A percentile compares a stretch with the other conserved stretches of the same genome.
These are phyloP conservation scores for Teunomyces stri DNA, from an alignment of 805 yeast genomes.

Conservation along the genomic window DNA sequence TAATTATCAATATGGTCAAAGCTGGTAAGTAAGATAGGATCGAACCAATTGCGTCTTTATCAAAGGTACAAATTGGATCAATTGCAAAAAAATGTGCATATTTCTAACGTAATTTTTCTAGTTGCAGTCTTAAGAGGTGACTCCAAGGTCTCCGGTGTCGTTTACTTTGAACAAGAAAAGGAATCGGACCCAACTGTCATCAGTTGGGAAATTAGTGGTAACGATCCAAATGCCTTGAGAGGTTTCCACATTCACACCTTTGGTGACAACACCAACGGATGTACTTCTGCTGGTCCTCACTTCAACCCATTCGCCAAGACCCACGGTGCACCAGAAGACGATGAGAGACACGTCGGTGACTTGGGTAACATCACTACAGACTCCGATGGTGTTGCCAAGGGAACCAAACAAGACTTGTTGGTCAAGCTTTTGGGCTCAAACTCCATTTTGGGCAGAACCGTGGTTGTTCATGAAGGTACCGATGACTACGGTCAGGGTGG, in stretches of 20 bases:
- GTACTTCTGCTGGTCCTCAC: constrained; percentile 98
- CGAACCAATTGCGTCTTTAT: neutral
- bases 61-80: neutral
- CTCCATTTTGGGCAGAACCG: constrained; percentile 92
- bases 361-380: constrained; percentile 93
- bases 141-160: constrained; percentile 82
- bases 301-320: constrained; percentile 85
- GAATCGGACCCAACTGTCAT: constrained; percentile 83
- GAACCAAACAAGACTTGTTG: constrained; percentile 72
- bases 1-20: constrained; percentile 51
- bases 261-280: constrained; percentile 99
- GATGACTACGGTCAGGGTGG: constrained; percentile 97
- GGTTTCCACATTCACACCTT: constrained; percentile 98
- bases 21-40: constrained; percentile 49
- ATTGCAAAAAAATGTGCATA: constrained; percentile 13
- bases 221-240: constrained; percentile 80
- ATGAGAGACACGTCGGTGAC: constrained; percentile 88
- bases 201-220: constrained; percentile 86
- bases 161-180: constrained; percentile 77
- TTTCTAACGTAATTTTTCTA: constrained; percentile 13
- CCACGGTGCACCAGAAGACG: constrained; percentile 91
- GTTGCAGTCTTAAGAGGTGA: constrained; percentile 98
- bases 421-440: constrained; percentile 82
- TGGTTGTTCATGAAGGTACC: constrained; percentile 87
- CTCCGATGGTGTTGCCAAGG: constrained; percentile 86